Evolutionary conservation across 257 asterid species (phyloP).

Genomic region (Solanum tacnaense): DNA sequence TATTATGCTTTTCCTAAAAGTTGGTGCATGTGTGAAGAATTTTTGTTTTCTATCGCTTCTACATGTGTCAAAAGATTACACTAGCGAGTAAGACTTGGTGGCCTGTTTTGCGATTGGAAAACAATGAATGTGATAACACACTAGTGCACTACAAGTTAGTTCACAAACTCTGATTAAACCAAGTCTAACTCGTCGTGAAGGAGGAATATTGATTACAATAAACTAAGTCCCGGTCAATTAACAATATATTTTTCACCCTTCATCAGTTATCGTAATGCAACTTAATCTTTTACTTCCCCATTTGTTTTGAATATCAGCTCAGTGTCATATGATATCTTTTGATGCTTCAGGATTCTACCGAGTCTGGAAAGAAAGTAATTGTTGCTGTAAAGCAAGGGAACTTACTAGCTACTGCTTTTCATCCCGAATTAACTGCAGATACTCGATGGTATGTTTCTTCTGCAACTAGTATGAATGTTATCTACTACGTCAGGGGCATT

Average conservation of each 20-base stretch:
- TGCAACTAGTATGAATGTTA: neutral
- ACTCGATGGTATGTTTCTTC: constrained; percentile 48
- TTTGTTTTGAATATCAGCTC: neutral
- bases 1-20: neutral
- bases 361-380: constrained; percentile 41
- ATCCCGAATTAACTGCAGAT: constrained; percentile 95
- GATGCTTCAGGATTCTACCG: constrained; percentile 36
- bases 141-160: neutral
- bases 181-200: neutral
- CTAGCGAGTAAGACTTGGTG: neutral
- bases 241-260: neutral
- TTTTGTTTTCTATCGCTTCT: neutral
- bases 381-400: constrained; percentile 97
- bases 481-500: neutral
- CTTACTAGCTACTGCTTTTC: constrained; percentile 95
- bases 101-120: neutral
- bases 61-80: neutral
- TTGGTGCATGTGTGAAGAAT: neutral
- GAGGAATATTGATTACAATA: neutral
- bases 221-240: neutral
- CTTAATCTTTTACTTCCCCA: neutral
- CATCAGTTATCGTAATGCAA: neutral
- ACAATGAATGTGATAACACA: neutral
- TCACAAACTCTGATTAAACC: neutral
- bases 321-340: neutral